Evolutionary conservation across 2,329 filamentous ascomycete genomes (phyloP).

Genomic region (Aspergillus carbonarius): DNA sequence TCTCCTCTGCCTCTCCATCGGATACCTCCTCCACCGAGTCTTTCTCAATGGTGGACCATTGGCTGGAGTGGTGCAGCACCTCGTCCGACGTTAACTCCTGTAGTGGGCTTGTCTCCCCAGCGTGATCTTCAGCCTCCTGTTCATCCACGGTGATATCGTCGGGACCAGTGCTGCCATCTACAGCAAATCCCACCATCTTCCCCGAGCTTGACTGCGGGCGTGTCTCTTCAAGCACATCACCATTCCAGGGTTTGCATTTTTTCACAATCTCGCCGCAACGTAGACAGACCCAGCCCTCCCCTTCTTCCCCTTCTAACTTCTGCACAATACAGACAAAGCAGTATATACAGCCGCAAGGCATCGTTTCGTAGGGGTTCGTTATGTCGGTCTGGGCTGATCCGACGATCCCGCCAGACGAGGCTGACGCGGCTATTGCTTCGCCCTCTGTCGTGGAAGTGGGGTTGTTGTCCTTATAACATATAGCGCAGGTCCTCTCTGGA

Average conservation of each 20-base stretch:
- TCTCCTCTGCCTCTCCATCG: neutral
- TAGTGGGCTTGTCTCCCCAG: slow-evolving; percentile 22
- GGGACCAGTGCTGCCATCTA: slow-evolving; percentile 26
- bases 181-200: slow-evolving; percentile 44
- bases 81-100: slow-evolving; percentile 34
- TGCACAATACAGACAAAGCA: slow-evolving; percentile 96
- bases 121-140: neutral
- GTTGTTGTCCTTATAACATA: slow-evolving; percentile 95
- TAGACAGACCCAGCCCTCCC: slow-evolving; percentile 89
- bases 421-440: slow-evolving; percentile 69
- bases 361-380: slow-evolving; percentile 91
- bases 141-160: slow-evolving; percentile 13
- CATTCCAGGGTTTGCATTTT: slow-evolving; percentile 86
- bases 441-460: slow-evolving; percentile 67
- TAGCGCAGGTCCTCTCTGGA: slow-evolving; percentile 90
- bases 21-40: slow-evolving; percentile 24
- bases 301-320: slow-evolving; percentile 85
- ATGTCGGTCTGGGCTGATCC: slow-evolving; percentile 90
- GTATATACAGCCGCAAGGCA: slow-evolving; percentile 88
- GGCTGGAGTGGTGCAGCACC: slow-evolving; percentile 35
- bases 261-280: slow-evolving; percentile 81
- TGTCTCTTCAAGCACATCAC: slow-evolving; percentile 68
- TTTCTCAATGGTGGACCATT: slow-evolving; percentile 39
- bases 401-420: slow-evolving; percentile 70
- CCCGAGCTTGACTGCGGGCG: slow-evolving; percentile 35